phyloP scores from a whole-genome alignment of 108 stramenopile species.

The Cyclotella atomus region DNA sequence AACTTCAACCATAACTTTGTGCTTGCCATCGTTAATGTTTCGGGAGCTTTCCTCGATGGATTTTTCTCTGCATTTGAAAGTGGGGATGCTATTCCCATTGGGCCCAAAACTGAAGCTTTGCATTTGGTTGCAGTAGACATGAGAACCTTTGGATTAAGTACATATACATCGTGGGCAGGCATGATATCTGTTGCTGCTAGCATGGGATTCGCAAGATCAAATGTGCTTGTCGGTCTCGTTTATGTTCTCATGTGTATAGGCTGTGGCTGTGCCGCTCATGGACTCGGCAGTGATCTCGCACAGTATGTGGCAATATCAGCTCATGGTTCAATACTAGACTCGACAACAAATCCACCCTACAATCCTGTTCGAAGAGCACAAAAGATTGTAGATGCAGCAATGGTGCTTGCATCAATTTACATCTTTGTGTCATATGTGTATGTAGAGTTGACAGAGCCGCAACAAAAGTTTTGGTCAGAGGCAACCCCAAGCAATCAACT shows the following conservation, averaged over 20 bases:
- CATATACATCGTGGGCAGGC: conserved; percentile 37
- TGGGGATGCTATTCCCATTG: conserved; percentile 23
- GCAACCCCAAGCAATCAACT: conserved; percentile 38
- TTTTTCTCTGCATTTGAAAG: conserved; percentile 38
- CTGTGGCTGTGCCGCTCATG: conserved; percentile 30
- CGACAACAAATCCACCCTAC: conserved; percentile 20
- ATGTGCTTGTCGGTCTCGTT: conserved; percentile 8
- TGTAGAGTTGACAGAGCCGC: not conserved
- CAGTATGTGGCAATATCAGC: conserved; percentile 28
- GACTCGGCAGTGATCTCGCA: conserved; percentile 39
- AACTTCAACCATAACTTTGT: conserved; percentile 19
- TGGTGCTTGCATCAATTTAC: conserved; percentile 9
- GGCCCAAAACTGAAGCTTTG: conserved; percentile 37
- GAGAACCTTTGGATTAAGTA: conserved; percentile 31
- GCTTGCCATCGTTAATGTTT: conserved; percentile 35
- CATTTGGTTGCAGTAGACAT: conserved; percentile 30
- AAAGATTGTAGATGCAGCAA: conserved; percentile 11
- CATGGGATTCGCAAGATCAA: conserved; percentile 22
- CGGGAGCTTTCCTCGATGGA: conserved; percentile 46
- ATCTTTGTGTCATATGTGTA: conserved; percentile 24
- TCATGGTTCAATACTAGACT: not conserved
- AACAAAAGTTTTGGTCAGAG: conserved; percentile 23
- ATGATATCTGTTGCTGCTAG: conserved; percentile 40
- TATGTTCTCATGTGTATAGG: conserved; percentile 38
- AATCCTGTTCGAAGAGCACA: conserved; percentile 17